phyloP scores from a whole-genome alignment of 805 yeast genomes.

The Zygoascus biomembranicola region DNA sequence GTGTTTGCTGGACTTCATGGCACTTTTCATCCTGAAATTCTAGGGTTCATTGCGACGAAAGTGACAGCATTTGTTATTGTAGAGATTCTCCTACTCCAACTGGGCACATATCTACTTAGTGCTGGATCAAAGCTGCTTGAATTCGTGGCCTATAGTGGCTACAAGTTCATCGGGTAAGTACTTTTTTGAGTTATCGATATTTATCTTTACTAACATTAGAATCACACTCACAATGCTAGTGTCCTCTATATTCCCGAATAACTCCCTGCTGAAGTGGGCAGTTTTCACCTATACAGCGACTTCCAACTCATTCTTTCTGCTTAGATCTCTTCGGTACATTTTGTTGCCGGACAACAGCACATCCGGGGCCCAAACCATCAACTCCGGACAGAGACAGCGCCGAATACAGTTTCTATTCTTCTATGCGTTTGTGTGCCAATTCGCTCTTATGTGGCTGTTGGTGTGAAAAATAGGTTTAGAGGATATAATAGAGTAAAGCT shows the following conservation, averaged over 20 bases:
- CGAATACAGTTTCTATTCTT: constrained; percentile 81
- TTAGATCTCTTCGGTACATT: constrained; percentile 53
- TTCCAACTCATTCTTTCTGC: constrained; percentile 45
- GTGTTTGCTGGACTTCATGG: constrained; percentile 79
- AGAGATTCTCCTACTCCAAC: constrained; percentile 67
- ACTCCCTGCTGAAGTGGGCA: constrained; percentile 39
- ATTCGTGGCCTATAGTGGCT: constrained; percentile 81
- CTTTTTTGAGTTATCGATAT: constrained; percentile 25
- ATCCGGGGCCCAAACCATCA: constrained; percentile 38
- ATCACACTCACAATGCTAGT: constrained; percentile 30
- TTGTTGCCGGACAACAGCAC: constrained; percentile 55
- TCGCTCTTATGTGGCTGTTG: constrained; percentile 67
- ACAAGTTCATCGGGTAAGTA: constrained; percentile 69
- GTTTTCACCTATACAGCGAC: constrained; percentile 43
- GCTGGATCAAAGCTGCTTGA: constrained; percentile 72
- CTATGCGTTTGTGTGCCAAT: constrained; percentile 77
- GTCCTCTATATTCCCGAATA: constrained; percentile 20
- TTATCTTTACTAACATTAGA: neutral
- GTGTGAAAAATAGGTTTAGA: neutral
- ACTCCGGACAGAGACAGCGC: constrained; percentile 61
- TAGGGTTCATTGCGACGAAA: constrained; percentile 80
- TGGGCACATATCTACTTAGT: constrained; percentile 74
- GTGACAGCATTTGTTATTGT: constrained; percentile 73
- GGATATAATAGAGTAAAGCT: too few species aligned
- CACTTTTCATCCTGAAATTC: constrained; percentile 83